phyloP scores from a whole-genome alignment of 2,329 filamentous ascomycete species.

The Alternaria arbusti region DNA sequence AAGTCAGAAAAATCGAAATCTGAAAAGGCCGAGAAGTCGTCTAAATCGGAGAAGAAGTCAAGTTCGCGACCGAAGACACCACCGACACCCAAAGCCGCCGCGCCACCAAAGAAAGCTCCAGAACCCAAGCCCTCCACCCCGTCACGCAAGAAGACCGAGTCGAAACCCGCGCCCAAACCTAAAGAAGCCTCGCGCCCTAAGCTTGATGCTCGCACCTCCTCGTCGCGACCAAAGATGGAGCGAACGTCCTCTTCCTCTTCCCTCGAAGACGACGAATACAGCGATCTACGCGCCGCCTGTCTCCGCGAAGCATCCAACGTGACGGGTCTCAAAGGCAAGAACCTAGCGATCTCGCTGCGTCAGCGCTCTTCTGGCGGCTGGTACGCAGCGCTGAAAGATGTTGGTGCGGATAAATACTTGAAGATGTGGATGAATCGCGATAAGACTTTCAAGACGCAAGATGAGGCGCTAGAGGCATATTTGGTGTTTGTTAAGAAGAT shows the following conservation, averaged over 20 bases:
- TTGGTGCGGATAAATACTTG: slow-evolving; percentile 34
- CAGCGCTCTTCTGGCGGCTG: slow-evolving; percentile 29
- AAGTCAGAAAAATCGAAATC: background rate
- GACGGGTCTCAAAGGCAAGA: slow-evolving; percentile 31
- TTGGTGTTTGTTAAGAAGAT: slow-evolving; percentile 33
- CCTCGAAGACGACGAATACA: slow-evolving; percentile 7
- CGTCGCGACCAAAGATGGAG: slow-evolving; percentile 10
- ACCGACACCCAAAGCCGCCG: slow-evolving; percentile 6
- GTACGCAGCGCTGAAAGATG: slow-evolving; percentile 37
- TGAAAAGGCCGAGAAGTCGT: slow-evolving; percentile 9
- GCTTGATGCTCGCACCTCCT: slow-evolving; percentile 5
- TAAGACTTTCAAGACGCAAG: slow-evolving; percentile 28
- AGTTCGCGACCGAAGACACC: slow-evolving; percentile 15
- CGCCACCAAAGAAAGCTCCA: slow-evolving; percentile 10
- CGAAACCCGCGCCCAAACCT: slow-evolving; percentile 3
- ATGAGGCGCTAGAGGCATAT: slow-evolving; percentile 34
- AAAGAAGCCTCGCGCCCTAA: slow-evolving; percentile 7
- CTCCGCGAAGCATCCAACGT: slow-evolving; percentile 22
- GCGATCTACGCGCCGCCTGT: slow-evolving; percentile 11
- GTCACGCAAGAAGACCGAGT: slow-evolving; percentile 2
- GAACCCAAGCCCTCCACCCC: slow-evolving; percentile 1
- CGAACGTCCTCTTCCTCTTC: slow-evolving; percentile 4
- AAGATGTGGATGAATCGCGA: slow-evolving; percentile 41
- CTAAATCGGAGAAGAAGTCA: slow-evolving; percentile 1
- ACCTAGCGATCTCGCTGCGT: slow-evolving; percentile 26